A percentile compares a stretch with the other conserved stretches of the same genome.
Conservation (phyloP, 1,139 yeast genomes). For the Hemisphaericaspora xylanilytica region DNA sequence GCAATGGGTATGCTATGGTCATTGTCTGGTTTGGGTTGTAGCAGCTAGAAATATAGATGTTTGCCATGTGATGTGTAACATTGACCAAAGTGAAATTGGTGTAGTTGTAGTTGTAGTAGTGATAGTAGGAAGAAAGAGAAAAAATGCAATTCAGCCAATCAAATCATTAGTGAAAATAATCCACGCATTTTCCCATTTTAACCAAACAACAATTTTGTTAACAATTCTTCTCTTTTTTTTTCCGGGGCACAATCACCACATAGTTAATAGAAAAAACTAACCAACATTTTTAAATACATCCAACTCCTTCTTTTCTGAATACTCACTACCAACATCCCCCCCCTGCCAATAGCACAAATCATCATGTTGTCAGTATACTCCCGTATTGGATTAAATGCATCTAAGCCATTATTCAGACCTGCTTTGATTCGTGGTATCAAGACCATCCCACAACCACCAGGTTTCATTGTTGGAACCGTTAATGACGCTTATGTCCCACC, state of each 20-base stretch:
- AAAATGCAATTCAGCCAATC: slow-evolving; percentile 4
- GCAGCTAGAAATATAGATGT: too few relatives aligned
- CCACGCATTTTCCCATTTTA: background rate
- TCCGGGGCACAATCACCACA: background rate
- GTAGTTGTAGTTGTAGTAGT: too few relatives aligned
- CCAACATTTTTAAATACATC: too few relatives aligned
- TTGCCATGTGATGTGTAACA: too few relatives aligned
- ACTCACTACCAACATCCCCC: too few relatives aligned
- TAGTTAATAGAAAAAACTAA: background rate
- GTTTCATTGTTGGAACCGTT: slow-evolving; percentile 69
- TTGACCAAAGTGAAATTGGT: too few relatives aligned
- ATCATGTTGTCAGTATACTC: slow-evolving; percentile 28
- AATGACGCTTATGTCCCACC: slow-evolving; percentile 73
- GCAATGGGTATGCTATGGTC: too few relatives aligned
- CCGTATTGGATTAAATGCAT: slow-evolving; percentile 27
- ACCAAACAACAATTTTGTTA: too few relatives aligned
- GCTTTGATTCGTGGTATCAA: slow-evolving; percentile 32
- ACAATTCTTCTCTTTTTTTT: too few relatives aligned
- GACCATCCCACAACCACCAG: slow-evolving; percentile 73
- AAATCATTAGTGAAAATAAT: slow-evolving; percentile 4
- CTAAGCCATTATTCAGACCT: slow-evolving; percentile 19
- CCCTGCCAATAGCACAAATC: background rate
- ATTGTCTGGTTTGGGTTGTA: too few relatives aligned
- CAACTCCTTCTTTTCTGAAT: too few relatives aligned
- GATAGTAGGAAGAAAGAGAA: too few relatives aligned